Conservation (phyloP, 176 grass and related monocot genomes). For the Metroxylon sagu region DNA sequence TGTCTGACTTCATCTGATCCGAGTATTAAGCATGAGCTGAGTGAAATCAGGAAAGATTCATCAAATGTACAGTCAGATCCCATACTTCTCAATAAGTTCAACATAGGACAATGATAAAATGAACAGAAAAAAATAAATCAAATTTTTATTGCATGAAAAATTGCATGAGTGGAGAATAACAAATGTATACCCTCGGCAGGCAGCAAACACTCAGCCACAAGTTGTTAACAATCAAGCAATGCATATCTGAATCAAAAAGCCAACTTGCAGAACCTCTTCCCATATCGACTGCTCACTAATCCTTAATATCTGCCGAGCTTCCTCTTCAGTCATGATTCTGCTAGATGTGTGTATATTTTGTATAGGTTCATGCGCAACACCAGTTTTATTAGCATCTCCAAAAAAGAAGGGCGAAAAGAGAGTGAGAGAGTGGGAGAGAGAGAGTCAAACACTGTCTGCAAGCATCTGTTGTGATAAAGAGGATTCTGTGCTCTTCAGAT, state of each 20-base stretch:
- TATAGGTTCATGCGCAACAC: conserved; percentile 75
- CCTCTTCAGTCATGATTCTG: conserved; percentile 76
- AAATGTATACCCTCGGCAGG: too few relatives aligned
- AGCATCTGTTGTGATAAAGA: conserved; percentile 4
- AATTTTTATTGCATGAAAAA: too few relatives aligned
- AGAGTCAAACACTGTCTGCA: background rate
- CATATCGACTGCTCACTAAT: conserved; percentile 55
- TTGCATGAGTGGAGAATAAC: too few relatives aligned
- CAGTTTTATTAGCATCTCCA: conserved; percentile 74
- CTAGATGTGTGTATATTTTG: conserved; percentile 56
- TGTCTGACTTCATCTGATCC: too few relatives aligned
- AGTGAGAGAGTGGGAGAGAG: background rate
- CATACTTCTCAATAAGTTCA: too few relatives aligned
- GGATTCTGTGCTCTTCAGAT: too few relatives aligned
- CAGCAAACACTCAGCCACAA: too few relatives aligned
- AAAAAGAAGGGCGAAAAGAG: background rate
- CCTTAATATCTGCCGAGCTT: conserved; percentile 74
- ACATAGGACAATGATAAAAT: too few relatives aligned
- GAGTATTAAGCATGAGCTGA: too few relatives aligned
- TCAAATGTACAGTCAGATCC: too few relatives aligned
- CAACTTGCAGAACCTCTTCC: conserved; percentile 66
- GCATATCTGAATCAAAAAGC: background rate
- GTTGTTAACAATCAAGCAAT: background rate
- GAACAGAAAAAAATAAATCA: too few relatives aligned
- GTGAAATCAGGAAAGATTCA: too few relatives aligned